Conservation (phyloP, 2,329 filamentous ascomycete genomes). For the Sclerotinia nivalis region DNA sequence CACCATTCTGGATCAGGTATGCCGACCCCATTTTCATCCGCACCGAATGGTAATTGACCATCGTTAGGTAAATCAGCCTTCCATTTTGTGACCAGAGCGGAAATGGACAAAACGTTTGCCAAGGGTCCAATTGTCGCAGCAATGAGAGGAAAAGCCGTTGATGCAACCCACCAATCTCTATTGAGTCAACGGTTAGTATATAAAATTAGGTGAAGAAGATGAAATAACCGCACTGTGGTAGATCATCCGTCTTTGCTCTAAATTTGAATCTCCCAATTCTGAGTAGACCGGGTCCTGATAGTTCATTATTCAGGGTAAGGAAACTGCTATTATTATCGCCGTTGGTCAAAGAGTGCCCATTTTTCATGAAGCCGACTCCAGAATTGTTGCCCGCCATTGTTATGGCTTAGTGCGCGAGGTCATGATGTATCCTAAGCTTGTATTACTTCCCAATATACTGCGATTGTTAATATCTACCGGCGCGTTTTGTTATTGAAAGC, state of each 20-base stretch:
- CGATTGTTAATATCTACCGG: neutral
- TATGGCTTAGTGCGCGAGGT: neutral
- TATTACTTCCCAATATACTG: neutral
- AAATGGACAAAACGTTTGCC: conserved; percentile 69
- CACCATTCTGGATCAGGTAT: conserved; percentile 64
- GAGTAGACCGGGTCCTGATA: conserved; percentile 26
- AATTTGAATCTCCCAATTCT: conserved; percentile 40
- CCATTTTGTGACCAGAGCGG: conserved; percentile 66
- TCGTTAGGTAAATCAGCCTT: conserved; percentile 51
- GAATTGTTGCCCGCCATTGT: conserved; percentile 14
- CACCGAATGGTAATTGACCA: conserved; percentile 46
- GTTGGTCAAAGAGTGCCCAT: neutral
- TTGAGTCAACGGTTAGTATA: conserved; percentile 12
- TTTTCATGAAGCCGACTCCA: neutral
- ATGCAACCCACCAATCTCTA: conserved; percentile 46
- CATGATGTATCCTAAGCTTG: neutral
- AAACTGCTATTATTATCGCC: neutral
- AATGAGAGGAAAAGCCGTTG: conserved; percentile 55
- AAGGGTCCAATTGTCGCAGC: conserved; percentile 69
- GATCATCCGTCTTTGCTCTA: conserved; percentile 41
- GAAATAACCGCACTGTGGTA: conserved; percentile 38
- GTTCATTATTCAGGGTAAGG: neutral
- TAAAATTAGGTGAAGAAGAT: neutral
- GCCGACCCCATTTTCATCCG: conserved; percentile 53
- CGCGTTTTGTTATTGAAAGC: neutral